A percentile compares a stretch with the other conserved stretches of the same genome.
Conservation (phyloP, 1,284 basidiomycete genomes). For the Microbotryum violaceum region DNA sequence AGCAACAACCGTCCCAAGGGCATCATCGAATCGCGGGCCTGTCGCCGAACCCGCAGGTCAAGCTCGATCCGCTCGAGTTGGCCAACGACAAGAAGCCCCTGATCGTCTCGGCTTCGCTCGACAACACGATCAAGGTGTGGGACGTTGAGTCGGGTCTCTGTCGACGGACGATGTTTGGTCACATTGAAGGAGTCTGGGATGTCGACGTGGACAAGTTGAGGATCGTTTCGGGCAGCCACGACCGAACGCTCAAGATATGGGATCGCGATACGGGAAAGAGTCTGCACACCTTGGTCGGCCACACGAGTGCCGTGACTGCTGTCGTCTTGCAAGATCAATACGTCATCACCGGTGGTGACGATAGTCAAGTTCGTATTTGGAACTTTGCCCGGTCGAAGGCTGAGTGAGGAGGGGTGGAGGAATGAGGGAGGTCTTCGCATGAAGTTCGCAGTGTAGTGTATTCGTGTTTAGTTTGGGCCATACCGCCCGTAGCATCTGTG, state of each 20-base stretch:
- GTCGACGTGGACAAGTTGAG: conserved; percentile 87
- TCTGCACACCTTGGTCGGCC: conserved; percentile 84
- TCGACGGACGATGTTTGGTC: conserved; percentile 82
- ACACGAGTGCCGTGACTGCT: conserved; percentile 87
- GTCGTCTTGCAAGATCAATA: conserved; percentile 88
- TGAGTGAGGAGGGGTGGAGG: too few relatives aligned
- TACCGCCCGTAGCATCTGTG: too few relatives aligned
- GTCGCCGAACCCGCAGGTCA: too few relatives aligned
- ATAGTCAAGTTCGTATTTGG: conserved; percentile 57
- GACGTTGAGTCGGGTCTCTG: conserved; percentile 80
- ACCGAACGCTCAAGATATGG: conserved; percentile 93
- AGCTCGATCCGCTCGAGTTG: conserved; percentile 18
- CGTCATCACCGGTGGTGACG: conserved; percentile 89
- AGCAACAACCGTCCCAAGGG: neutral
- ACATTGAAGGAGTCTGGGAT: conserved; percentile 79
- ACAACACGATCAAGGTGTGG: conserved; percentile 96
- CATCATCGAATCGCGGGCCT: neutral
- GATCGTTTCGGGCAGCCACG: conserved; percentile 84
- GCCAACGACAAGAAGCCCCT: conserved; percentile 50
- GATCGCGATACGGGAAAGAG: conserved; percentile 81
- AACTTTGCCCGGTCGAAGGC: conserved; percentile 12
- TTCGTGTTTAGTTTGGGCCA: too few relatives aligned
- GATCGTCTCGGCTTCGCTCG: conserved; percentile 81
- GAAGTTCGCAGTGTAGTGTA: too few relatives aligned
- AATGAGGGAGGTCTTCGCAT: too few relatives aligned